Base-by-base conservation (phyloP, 1,284 basidiomycete species). In the Tylopilus sp. region DNA sequence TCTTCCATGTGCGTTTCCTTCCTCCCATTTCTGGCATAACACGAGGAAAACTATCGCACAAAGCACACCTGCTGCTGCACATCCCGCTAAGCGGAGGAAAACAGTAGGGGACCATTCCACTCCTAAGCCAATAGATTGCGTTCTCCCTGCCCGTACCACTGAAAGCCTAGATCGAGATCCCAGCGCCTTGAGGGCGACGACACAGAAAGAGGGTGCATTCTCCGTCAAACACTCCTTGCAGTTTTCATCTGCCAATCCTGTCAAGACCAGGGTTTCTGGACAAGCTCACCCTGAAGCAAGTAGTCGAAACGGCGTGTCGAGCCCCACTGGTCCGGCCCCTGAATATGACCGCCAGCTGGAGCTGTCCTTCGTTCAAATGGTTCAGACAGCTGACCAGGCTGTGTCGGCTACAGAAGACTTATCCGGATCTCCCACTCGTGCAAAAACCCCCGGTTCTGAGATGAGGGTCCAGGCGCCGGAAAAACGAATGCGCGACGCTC, bases 1-100 rank as follows among this genome's bases (percentile, higher is more conserved):
- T 37, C 37, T 28, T 42, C 35, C 37, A 26, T 21, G 61, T 58
- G 44, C 46, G 59, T 60, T 39, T 35, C 25, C 10, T 50, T 42
- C n/a, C 6, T 13, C 13, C 16, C 12, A 5, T 15, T 38, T 37
- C 13, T 8, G 11, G 36, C 33, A 37, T 59, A 23, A 54, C 37
- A 41, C 5, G 34, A 41, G 33, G 10, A 28, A 28, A 31, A 34
- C 16, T 28, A 9, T 28, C 18, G 6, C 15, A 12, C 18, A 44
- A 46, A 59, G 55, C 13, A 35, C 25, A 7, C 3, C 21, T 31
- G 5, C 23, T 7, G 18, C 39, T 9, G 21, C 31, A 46, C 46
- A 34, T 41, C 9, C 30, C 13, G 19, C 21, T 11, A 55, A 60
- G 38, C 51, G 55, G 21, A 51, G 38, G 13, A 55, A 36, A 51